phyloP scores from a whole-genome alignment of 2,329 filamentous ascomycete genomes.

The Botrytis fabae region DNA sequence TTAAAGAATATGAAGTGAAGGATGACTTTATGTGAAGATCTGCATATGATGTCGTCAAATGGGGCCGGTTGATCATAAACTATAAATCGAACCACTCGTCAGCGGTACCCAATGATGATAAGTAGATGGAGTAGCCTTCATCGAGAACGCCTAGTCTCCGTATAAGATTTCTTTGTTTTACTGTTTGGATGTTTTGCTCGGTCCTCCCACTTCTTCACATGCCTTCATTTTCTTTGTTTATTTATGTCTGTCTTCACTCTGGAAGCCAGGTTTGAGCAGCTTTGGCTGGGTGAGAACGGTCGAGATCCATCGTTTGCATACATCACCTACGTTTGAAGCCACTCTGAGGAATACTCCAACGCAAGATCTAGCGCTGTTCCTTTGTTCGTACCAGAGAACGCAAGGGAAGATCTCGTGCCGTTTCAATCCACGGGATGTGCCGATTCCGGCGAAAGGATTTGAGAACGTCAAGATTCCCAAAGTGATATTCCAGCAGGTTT shows the following conservation, averaged over 20 bases:
- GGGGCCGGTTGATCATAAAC: neutral
- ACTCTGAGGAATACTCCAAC: neutral
- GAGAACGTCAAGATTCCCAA: neutral
- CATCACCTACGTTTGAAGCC: neutral
- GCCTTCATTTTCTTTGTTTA: neutral
- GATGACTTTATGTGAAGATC: constrained; percentile 3
- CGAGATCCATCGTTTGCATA: neutral
- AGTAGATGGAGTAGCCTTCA: neutral
- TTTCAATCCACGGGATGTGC: too few relatives aligned
- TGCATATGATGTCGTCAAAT: constrained; percentile 13
- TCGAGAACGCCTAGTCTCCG: neutral
- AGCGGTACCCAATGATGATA: neutral
- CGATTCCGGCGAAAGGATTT: neutral
- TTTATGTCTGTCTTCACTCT: neutral
- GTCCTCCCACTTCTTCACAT: neutral
- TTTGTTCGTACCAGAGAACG: neutral
- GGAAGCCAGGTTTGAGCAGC: neutral
- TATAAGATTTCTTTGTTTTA: constrained; percentile 2
- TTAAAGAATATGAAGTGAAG: neutral
- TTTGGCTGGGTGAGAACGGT: neutral
- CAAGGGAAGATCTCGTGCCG: too few relatives aligned
- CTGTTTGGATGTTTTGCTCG: neutral
- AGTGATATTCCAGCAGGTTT: neutral
- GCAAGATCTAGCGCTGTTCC: neutral
- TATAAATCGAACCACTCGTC: neutral